phyloP scores from a whole-genome alignment of 2,329 filamentous ascomycete genomes.

The Fusarium irregulare region DNA sequence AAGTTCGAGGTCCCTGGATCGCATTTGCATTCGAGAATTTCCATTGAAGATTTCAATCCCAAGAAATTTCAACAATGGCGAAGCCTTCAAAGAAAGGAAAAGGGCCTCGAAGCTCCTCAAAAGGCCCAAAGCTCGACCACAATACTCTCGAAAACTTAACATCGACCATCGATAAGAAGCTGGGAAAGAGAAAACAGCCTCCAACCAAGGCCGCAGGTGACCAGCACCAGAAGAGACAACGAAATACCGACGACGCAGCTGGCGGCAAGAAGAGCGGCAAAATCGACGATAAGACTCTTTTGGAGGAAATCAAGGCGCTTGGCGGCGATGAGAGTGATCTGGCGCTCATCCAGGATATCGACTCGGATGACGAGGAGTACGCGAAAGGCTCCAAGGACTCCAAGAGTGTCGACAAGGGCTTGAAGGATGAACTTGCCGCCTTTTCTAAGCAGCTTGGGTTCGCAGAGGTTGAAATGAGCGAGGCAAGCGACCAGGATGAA shows the following conservation, averaged over 20 bases:
- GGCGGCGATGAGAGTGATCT: slow-evolving; percentile 74
- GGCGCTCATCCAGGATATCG: slow-evolving; percentile 67
- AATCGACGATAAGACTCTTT: slow-evolving; percentile 56
- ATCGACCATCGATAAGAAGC: slow-evolving; percentile 65
- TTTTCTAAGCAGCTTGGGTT: slow-evolving; percentile 56
- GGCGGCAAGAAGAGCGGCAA: slow-evolving; percentile 42
- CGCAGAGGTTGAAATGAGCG: slow-evolving; percentile 49
- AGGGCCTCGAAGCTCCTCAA: slow-evolving; percentile 41
- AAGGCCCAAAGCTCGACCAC: slow-evolving; percentile 57
- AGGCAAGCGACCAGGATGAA: slow-evolving; percentile 54
- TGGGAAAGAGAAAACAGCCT: slow-evolving; percentile 61
- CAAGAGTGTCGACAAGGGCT: slow-evolving; percentile 54
- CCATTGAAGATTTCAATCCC: slow-evolving; percentile 30
- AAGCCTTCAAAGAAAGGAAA: slow-evolving; percentile 55
- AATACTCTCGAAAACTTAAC: slow-evolving; percentile 65
- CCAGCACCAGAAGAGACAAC: slow-evolving; percentile 54
- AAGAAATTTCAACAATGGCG: slow-evolving; percentile 43
- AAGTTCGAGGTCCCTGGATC: slow-evolving; percentile 35
- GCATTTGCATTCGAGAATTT: slow-evolving; percentile 35
- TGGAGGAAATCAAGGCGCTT: slow-evolving; percentile 73
- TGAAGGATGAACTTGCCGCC: slow-evolving; percentile 53
- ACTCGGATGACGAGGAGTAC: slow-evolving; percentile 55
- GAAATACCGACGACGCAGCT: slow-evolving; percentile 45
- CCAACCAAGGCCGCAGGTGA: slow-evolving; percentile 50
- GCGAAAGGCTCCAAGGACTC: slow-evolving; percentile 48